Conservation (phyloP, 768 basidiomycete species). For the Lentinula lateritia region DNA sequence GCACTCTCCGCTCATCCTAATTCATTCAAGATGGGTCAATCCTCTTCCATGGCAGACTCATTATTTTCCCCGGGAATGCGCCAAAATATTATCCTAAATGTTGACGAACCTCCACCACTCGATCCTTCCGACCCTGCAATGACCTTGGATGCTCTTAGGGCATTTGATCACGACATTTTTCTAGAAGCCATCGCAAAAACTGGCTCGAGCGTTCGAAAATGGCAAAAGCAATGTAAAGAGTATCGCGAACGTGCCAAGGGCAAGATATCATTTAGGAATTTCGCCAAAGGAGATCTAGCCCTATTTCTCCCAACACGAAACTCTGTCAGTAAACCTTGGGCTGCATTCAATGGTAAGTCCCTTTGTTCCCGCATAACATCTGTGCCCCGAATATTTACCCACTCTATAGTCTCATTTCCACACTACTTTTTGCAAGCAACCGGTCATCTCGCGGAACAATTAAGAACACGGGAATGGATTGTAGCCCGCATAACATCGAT, state of each 20-base stretch:
- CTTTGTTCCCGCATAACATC: constrained; percentile 6
- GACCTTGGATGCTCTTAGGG: constrained; percentile 64
- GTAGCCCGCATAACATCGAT: constrained; percentile 90
- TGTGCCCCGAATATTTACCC: constrained; percentile 30
- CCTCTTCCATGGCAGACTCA: constrained; percentile 42
- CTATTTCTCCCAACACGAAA: constrained; percentile 95
- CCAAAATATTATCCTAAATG: constrained; percentile 47
- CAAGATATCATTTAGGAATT: constrained; percentile 95
- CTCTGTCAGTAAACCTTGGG: constrained; percentile 92
- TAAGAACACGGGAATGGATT: constrained; percentile 91
- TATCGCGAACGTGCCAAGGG: constrained; percentile 94
- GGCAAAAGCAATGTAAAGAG: constrained; percentile 96
- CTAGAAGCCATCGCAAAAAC: constrained; percentile 77
- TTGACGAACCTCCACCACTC: constrained; percentile 65
- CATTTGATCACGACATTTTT: constrained; percentile 83
- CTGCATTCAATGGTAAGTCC: constrained; percentile 89
- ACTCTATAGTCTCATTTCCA: constrained; percentile 78
- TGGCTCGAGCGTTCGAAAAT: constrained; percentile 86
- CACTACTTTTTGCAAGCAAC: constrained; percentile 95
- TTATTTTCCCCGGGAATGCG: constrained; percentile 42
- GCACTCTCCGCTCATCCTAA: constrained; percentile 41
- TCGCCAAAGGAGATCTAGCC: constrained; percentile 91
- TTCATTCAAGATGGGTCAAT: constrained; percentile 28
- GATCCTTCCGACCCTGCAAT: constrained; percentile 71
- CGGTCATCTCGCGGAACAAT: constrained; percentile 80